These are phyloP conservation scores for Aegilops sharonensis DNA, from an alignment of 176 grass and related monocot species.

Conservation along the genomic window DNA sequence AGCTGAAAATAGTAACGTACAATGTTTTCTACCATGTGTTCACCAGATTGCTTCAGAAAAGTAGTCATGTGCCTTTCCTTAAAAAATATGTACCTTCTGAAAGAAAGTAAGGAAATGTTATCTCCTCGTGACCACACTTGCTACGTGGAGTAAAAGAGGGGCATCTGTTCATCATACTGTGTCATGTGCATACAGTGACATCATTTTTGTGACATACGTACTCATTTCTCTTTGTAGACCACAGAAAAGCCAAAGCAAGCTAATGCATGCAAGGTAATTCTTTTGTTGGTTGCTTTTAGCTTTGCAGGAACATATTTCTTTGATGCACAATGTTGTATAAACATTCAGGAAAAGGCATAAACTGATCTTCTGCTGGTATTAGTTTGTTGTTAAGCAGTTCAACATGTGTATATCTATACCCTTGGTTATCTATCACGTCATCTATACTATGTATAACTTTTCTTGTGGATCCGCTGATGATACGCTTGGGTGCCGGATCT, in stretches of 20 bases:
- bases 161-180: conserved; percentile 31
- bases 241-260: neutral
- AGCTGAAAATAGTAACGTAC: neutral
- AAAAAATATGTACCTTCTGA: neutral
- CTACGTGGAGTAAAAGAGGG: conserved; percentile 51
- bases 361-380: too few relatives aligned
- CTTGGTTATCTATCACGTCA: too few relatives aligned
- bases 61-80: neutral
- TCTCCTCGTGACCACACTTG: conserved; percentile 22
- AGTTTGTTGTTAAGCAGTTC: too few relatives aligned
- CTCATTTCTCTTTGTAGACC: neutral
- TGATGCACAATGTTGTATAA: neutral
- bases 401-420: too few relatives aligned
- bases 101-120: neutral
- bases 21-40: conserved; percentile 4
- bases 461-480: too few relatives aligned
- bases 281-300: neutral
- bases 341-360: too few relatives aligned
- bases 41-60: neutral
- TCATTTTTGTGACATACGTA: conserved; percentile 18
- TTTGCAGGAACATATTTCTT: neutral
- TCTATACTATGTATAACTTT: too few relatives aligned
- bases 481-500: too few relatives aligned
- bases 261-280: neutral
- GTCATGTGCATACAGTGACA: neutral